Evolutionary conservation across 768 basidiomycete species (phyloP), one percentile per base, ranked within the genome.

Genomic region (Pulveroboletus frians): DNA sequence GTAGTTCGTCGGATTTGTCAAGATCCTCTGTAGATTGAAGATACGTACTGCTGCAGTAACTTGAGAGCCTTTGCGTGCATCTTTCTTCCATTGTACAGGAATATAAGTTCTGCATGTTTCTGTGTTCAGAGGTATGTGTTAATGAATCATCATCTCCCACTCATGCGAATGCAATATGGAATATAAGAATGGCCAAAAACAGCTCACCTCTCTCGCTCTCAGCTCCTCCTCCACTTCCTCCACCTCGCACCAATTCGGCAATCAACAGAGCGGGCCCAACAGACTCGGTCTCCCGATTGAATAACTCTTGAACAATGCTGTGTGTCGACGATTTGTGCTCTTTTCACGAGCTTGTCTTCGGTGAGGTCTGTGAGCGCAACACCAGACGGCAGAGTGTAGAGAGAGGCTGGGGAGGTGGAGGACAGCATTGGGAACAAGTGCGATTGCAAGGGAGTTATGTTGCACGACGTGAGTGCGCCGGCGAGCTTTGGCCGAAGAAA

Each of bases 171-270:
- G 36, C 54, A 20, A n/a, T 17, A 40, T 35, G 11, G 18, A 32
- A 34, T 11, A 11, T 4, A 29, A 30, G 2, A 15, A 18, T 9
- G 2, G 29, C 13, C 45, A 18, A 21, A 21, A 14, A 14, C 1
- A 20, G 52, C 76, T 27, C 48, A 91, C 94, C 80, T 87, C 84
- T 31, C 86, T 79, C 26, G 79, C 80, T 49, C 81, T 77, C 45
- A 99, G 69, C 51, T 92, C 80, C 62, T 88, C 92, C 64, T 99
- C 93, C 1, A 94, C 90, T 59, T 94, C 89, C 5, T 82, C 83
- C 1, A 98, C 93, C 62, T 97, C 96, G 67, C 95, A 98, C 92
- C 93, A 99, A 67, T 96, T 98, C 3, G 90, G 80, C 21, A 95
- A 73, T 37, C 95, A 79, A 67, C 95, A 98, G 43, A 97, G 68